Conservation (phyloP, 192 early-diverging fungal genomes). For the Linnemannia hyalina region DNA sequence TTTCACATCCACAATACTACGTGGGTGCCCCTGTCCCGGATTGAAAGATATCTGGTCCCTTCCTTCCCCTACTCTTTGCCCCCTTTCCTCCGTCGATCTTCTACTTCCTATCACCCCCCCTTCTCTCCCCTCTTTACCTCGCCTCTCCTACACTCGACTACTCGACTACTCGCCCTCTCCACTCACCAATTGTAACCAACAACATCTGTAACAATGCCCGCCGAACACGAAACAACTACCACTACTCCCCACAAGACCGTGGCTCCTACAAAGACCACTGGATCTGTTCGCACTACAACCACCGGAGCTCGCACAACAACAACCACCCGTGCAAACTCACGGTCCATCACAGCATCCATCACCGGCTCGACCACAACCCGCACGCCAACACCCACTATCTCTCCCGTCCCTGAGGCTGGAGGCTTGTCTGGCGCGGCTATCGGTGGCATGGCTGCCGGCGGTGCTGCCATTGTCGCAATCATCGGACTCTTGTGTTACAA, state of each 20-base stretch:
- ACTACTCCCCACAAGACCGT: constrained; percentile 14
- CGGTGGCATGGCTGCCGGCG: constrained; percentile 43
- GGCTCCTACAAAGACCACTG: not conserved
- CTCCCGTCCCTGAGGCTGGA: not conserved
- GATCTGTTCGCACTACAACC: not conserved
- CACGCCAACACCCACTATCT: constrained; percentile 3
- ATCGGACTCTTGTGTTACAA: constrained; percentile 43
- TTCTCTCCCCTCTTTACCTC: not conserved
- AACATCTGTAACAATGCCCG: constrained; percentile 19
- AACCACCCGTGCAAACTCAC: not conserved
- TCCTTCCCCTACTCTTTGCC: not conserved
- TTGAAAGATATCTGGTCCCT: constrained; percentile 54
- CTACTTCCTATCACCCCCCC: not conserved
- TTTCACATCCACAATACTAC: not conserved
- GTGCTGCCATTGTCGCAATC: constrained; percentile 6
- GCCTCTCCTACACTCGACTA: not conserved
- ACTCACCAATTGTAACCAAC: not conserved
- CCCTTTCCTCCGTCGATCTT: not conserved
- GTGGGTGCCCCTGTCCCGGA: constrained; percentile 38
- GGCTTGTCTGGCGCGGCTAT: constrained; percentile 34
- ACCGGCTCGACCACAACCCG: not conserved
- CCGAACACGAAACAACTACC: constrained; percentile 21
- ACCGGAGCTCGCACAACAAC: not conserved
- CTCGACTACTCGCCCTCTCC: not conserved
- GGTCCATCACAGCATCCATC: not conserved